phyloP scores from a whole-genome alignment of 495 filamentous ascomycete genomes.

The Penicillium salamii region DNA sequence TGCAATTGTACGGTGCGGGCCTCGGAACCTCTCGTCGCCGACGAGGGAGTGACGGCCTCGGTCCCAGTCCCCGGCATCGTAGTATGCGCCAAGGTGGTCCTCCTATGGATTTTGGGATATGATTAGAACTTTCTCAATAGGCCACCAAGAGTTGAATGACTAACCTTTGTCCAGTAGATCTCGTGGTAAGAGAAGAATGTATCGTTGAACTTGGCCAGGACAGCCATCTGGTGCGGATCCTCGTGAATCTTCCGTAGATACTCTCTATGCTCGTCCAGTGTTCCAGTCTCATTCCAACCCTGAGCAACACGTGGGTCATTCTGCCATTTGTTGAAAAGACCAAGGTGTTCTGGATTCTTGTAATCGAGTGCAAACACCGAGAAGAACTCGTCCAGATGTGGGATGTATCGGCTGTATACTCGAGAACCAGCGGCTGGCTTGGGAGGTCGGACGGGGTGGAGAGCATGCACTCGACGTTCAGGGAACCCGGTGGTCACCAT shows the following conservation, averaged over 20 bases:
- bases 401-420: conserved; percentile 61
- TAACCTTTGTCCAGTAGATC: conserved; percentile 53
- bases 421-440: conserved; percentile 56
- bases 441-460: conserved; percentile 50
- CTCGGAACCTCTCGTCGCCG: conserved; percentile 56
- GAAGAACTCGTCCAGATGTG: conserved; percentile 59
- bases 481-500: conserved; percentile 20
- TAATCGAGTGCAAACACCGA: conserved; percentile 57
- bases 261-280: conserved; percentile 57
- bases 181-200: conserved; percentile 61
- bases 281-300: conserved; percentile 68
- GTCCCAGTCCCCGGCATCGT: conserved; percentile 55
- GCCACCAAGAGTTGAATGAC: neutral
- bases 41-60: conserved; percentile 62
- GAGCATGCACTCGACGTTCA: conserved; percentile 25
- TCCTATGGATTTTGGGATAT: conserved; percentile 39
- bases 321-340: conserved; percentile 63
- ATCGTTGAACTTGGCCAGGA: conserved; percentile 56
- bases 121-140: neutral
- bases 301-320: conserved; percentile 68
- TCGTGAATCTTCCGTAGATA: conserved; percentile 53
- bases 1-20: conserved; percentile 56
- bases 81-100: conserved; percentile 58
- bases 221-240: conserved; percentile 54
- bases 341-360: conserved; percentile 46